These are phyloP conservation scores for Colletotrichum truncatum DNA, from an alignment of 2,329 filamentous ascomycete species.

Conservation along the genomic window DNA sequence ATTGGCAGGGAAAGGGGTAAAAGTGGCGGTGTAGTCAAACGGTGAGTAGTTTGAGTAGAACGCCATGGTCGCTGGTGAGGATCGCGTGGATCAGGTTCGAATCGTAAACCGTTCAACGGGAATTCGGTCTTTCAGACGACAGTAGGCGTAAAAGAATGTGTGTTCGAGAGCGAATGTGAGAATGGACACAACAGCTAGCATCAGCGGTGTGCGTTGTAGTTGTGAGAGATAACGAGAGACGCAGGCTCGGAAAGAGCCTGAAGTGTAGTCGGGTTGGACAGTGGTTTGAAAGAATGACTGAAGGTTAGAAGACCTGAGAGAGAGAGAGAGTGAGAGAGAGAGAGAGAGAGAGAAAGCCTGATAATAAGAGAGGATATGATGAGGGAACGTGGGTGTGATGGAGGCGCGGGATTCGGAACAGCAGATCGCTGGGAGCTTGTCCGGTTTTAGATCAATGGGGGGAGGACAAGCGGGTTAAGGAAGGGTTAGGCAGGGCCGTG, in stretches of 20 bases:
- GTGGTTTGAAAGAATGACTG: no score
- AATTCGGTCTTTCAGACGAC: not conserved
- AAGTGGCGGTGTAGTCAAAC: conserved; percentile 19
- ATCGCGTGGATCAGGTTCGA: not conserved
- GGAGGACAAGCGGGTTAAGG: conserved; percentile 23
- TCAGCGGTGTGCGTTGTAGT: conserved; percentile 1
- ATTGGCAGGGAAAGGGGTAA: not conserved
- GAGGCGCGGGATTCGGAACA: conserved; percentile 32
- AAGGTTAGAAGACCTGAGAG: no score
- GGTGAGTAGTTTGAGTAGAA: conserved; percentile 27
- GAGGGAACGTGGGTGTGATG: conserved; percentile 39
- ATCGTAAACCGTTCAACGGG: not conserved
- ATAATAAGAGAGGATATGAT: conserved; percentile 33
- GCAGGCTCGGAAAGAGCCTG: not conserved
- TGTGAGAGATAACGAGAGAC: conserved; percentile 4
- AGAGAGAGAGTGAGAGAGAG: conserved; percentile 32
- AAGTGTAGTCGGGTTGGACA: not conserved
- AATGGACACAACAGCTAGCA: not conserved
- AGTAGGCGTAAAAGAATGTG: conserved; percentile 3
- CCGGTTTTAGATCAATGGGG: conserved; percentile 38
- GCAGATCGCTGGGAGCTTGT: conserved; percentile 34
- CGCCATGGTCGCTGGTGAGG: conserved; percentile 9
- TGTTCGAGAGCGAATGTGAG: not conserved
- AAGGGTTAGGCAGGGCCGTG: conserved; percentile 24
- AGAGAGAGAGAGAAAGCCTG: conserved; percentile 27